phyloP scores from a whole-genome alignment of 1,284 basidiomycete genomes.

The Polyporus tsugae region DNA sequence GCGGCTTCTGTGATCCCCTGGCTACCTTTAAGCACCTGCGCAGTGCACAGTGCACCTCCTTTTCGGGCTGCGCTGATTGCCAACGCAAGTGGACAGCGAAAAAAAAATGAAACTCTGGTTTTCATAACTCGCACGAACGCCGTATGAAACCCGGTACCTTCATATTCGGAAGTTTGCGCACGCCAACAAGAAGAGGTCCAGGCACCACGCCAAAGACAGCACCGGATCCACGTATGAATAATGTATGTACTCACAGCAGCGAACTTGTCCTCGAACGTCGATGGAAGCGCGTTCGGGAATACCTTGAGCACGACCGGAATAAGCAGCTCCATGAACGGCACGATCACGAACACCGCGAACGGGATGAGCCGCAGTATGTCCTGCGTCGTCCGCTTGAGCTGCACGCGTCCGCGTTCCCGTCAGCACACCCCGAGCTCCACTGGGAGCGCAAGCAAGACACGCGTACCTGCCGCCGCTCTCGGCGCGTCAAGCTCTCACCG shows the following conservation, averaged over 20 bases:
- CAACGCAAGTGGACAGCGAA: neutral
- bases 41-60: neutral
- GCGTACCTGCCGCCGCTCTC: slow-evolving; percentile 90
- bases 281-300: slow-evolving; percentile 99
- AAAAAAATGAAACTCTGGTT: neutral
- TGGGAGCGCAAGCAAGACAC: neutral
- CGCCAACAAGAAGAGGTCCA: neutral
- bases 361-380: slow-evolving; percentile 94
- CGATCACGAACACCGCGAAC: slow-evolving; percentile 94
- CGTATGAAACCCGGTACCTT: slow-evolving; percentile 1
- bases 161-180: neutral
- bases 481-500: slow-evolving; percentile 89
- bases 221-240: neutral
- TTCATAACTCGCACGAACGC: neutral
- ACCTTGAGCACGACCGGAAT: slow-evolving; percentile 96
- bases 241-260: slow-evolving; percentile 71
- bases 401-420: slow-evolving; percentile 22
- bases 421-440: neutral
- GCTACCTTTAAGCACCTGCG: neutral
- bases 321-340: slow-evolving; percentile 99
- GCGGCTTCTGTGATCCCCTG: neutral
- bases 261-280: slow-evolving; percentile 98
- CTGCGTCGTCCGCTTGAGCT: slow-evolving; percentile 93
- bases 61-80: neutral
- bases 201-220: neutral